phyloP scores from a whole-genome alignment of 169 alveolate species.

The Prorocentrum cordatum region DNA sequence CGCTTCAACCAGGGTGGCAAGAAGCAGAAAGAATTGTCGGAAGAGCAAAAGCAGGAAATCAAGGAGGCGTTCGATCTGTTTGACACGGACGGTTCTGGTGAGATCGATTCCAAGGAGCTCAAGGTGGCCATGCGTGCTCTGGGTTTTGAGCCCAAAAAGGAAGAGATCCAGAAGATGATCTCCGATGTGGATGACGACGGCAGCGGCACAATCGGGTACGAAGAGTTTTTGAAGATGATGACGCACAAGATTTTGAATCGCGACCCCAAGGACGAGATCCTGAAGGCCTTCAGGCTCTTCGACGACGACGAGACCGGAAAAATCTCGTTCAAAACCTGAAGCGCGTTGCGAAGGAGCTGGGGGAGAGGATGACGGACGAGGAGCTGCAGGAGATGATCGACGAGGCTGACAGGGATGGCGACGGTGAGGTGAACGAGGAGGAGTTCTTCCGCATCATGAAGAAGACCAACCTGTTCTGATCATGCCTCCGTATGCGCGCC shows the following conservation, averaged over 20 bases:
- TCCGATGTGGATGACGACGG: slow-evolving; percentile 73
- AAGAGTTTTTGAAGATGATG: slow-evolving; percentile 39
- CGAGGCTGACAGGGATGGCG: slow-evolving; percentile 89
- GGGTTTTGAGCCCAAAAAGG: slow-evolving; percentile 97
- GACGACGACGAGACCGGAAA: slow-evolving; percentile 94
- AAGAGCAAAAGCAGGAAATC: slow-evolving; percentile 78
- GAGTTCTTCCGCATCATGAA: slow-evolving; percentile 97
- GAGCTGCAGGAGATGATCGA: slow-evolving; percentile 97
- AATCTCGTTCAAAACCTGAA: slow-evolving; percentile 80
- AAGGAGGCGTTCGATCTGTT: slow-evolving; percentile 85
- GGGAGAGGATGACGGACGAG: slow-evolving; percentile 95
- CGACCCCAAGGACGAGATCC: slow-evolving; percentile 86
- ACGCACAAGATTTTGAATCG: slow-evolving; percentile 73
- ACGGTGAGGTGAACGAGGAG: slow-evolving; percentile 89
- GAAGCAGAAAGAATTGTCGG: slow-evolving; percentile 79
- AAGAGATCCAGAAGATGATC: slow-evolving; percentile 79
- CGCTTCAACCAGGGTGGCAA: slow-evolving; percentile 65
- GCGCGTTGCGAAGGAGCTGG: slow-evolving; percentile 94
- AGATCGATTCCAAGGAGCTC: slow-evolving; percentile 32
- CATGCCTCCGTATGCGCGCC: too few species aligned
- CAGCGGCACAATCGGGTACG: slow-evolving; percentile 51
- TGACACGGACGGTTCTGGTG: slow-evolving; percentile 47
- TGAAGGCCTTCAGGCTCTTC: slow-evolving; percentile 88
- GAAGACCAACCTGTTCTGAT: slow-evolving; percentile 89
- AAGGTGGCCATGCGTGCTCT: slow-evolving; percentile 97